A percentile compares a stretch with the other conserved stretches of the same genome.
phyloP scores from a whole-genome alignment of 2,329 filamentous ascomycete species.

The Emmonsia crescens region DNA sequence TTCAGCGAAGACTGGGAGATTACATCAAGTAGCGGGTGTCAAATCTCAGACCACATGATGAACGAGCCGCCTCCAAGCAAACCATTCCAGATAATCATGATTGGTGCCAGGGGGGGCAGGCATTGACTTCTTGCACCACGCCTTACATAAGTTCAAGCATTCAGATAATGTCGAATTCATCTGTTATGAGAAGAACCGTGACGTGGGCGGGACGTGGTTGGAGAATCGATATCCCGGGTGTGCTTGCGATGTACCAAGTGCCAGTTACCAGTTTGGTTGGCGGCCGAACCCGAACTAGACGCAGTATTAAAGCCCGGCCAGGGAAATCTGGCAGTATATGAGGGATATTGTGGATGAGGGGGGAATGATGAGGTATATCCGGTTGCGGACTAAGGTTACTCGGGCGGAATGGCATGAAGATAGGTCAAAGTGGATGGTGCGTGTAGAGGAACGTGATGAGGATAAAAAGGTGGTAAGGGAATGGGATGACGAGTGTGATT shows the following conservation, averaged over 20 bases:
- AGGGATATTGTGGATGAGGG: slow-evolving; percentile 52
- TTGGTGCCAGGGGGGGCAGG: slow-evolving; percentile 14
- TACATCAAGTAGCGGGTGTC: slow-evolving; percentile 9
- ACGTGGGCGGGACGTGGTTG: slow-evolving; percentile 29
- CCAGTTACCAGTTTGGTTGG: slow-evolving; percentile 61
- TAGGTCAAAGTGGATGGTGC: slow-evolving; percentile 27
- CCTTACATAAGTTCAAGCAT: slow-evolving; percentile 6
- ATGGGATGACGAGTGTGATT: slow-evolving; percentile 18
- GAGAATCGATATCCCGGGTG: slow-evolving; percentile 49
- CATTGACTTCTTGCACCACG: slow-evolving; percentile 16
- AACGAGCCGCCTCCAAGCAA: slow-evolving; percentile 9
- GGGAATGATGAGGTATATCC: slow-evolving; percentile 50
- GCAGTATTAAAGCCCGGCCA: slow-evolving; percentile 55
- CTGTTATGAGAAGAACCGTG: slow-evolving; percentile 25
- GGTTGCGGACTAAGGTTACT: slow-evolving; percentile 46
- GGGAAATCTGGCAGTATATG: slow-evolving; percentile 60
- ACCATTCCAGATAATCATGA: slow-evolving; percentile 14
- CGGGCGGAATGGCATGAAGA: slow-evolving; percentile 44
- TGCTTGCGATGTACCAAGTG: slow-evolving; percentile 57
- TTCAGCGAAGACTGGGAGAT: slow-evolving; percentile 9
- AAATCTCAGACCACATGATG: slow-evolving; percentile 12
- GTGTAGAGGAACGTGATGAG: slow-evolving; percentile 10
- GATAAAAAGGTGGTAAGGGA: slow-evolving; percentile 15
- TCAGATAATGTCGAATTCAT: slow-evolving; percentile 14
- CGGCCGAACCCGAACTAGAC: slow-evolving; percentile 58